Base-by-base conservation (phyloP, 306 rosid genomes). In the Parietaria judaica region DNA sequence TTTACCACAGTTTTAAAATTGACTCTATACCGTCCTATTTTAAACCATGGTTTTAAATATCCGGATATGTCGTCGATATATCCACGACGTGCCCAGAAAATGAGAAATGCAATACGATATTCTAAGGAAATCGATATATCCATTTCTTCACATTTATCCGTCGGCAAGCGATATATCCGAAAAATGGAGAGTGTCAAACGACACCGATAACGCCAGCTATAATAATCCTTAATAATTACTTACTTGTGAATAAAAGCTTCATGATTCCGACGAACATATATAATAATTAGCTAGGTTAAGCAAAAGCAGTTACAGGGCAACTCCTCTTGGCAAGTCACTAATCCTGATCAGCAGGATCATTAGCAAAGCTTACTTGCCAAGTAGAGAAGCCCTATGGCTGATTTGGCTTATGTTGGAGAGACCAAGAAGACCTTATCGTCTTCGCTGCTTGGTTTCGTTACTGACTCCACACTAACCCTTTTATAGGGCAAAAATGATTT, bases 271-370 rank as follows among this genome's bases (percentile, higher is more conserved):
- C 11, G 31, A 41, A 15, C 45, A 41, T 5, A 39, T 41, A 55
- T 31, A 2, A 23, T 23, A 2, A 23, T 23, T 23, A 23, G 31
- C 31, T n/a, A 60, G 14, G n/a, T 16, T 60, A 60, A 60, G 64
- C 64, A 36, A 60, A 60, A 60, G 15, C 64, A 60, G 64, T 51
- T 60, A 14, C 51, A 60, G 64, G 64, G 64, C 64, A 60, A 60
- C 64, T 60, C 64, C 51, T 60, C 64, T 60, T 60, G 64, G 64
- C 64, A 60, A 60, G 64, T 44, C 64, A 60, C 16, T 35, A 17
- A 15, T 59, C 11, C 5, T 8, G 4, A 35, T 16, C 5, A 55
- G 5, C 34, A 9, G 12, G 36, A 23, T 13, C 11, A 59, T 39
- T 12, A 60, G 64, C 9, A 44, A 44, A 23, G 31, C 31, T 23